phyloP scores from a whole-genome alignment of 148 eudicot species.

The Vaccinium corymbosum region DNA sequence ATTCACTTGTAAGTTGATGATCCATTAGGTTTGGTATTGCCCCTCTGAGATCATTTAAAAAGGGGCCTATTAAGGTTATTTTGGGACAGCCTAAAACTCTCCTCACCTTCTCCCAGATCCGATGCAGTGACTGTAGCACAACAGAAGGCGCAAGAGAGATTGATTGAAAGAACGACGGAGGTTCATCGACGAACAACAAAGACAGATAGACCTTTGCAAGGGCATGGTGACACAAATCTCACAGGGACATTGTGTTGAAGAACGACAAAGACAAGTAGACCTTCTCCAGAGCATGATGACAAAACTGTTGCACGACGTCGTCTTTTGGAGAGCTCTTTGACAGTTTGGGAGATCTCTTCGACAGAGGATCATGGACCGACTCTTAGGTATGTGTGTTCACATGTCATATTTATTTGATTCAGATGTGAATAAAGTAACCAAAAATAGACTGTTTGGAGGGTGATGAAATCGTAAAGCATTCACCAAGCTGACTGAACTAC shows the following conservation, averaged over 20 bases:
- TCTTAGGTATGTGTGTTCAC: neutral
- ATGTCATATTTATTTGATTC: neutral
- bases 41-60: neutral
- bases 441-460: neutral
- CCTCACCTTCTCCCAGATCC: neutral
- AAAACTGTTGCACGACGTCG: neutral
- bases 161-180: neutral
- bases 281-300: neutral
- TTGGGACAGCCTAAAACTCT: no score
- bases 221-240: neutral
- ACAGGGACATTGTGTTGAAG: neutral
- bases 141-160: neutral
- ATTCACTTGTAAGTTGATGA: neutral
- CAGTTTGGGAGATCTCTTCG: neutral
- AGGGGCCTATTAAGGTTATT: neutral
- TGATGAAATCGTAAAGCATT: no score
- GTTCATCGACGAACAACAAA: neutral
- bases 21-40: neutral
- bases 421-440: neutral
- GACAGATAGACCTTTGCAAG: neutral
- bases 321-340: neutral
- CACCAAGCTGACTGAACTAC: no score
- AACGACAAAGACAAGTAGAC: neutral
- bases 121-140: neutral
- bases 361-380: neutral